Base-by-base conservation (phyloP, 768 basidiomycete genomes). In the Pisolithus microcarpus region DNA sequence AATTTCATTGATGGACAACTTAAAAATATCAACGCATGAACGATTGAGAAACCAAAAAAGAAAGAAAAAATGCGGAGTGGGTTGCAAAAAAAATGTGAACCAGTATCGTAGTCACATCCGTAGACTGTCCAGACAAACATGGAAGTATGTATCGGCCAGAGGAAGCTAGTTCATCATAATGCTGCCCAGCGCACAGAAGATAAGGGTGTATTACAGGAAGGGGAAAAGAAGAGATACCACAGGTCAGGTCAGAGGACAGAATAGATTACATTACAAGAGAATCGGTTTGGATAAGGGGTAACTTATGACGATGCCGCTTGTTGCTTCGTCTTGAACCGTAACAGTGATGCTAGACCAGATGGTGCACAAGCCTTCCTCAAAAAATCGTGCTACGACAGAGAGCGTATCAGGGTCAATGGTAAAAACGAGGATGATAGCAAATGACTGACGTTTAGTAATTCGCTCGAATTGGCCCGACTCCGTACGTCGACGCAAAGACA, bases 401-500 rank as follows among this genome's bases (percentile, higher is more conserved):
- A 36, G 30, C 24, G n/a, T 23, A 21, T 59, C 13, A 55, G 48
- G 43, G 50, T 24, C 7, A 38, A 6, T 21, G 1, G 48, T 50
- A 50, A 51, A n/a, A 38, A 34, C n/a, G 39, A 37, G 28, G 26
- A 36, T 37, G 31, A 44, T 39, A 30, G 37, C 36, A 53, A 15
- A 49, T 24, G 16, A 73, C 86, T 40, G 56, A 93, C 91, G 71
- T 86, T 81, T 3, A 95, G 70, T 55, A 94, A 66, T 72, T 94
- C 91, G 54, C 79, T 81, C 52, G 88, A 91, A 4, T 90, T 95
- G 45, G 94, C 94, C 38, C 95, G 77, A 62, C 91, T 94, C 60
- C 82, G 79, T 46, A 97, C 95, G 66, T 99, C 96, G 24, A 98
- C 96, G 61, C 95, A 98, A 18, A 98, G 67, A 71, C 96, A 98